phyloP scores from a whole-genome alignment of 2,329 filamentous ascomycete species.

The Clarireedia paspali region DNA sequence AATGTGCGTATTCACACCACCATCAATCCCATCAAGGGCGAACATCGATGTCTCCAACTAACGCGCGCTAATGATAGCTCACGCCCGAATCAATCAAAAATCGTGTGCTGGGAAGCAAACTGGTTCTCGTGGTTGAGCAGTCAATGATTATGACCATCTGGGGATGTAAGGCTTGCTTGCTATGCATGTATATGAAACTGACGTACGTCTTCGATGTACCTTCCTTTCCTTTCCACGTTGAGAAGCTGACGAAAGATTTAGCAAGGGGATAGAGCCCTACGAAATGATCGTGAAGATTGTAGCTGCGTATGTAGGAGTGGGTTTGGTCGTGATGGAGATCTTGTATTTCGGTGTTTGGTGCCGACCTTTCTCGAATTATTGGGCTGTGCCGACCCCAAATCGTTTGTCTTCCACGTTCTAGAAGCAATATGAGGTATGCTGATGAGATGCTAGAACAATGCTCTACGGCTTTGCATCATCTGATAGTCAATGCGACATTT shows the following conservation, averaged over 20 bases:
- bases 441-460: slow-evolving; percentile 40
- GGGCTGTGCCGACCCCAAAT: slow-evolving; percentile 46
- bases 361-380: slow-evolving; percentile 47
- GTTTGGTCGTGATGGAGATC: slow-evolving; percentile 44
- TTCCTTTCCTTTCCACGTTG: neutral
- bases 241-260: neutral
- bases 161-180: slow-evolving; percentile 47
- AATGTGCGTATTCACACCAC: slow-evolving; percentile 4
- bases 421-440: neutral
- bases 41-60: neutral
- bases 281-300: slow-evolving; percentile 42
- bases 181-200: slow-evolving; percentile 49
- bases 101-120: slow-evolving; percentile 45
- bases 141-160: slow-evolving; percentile 53
- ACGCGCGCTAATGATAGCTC: slow-evolving; percentile 25
- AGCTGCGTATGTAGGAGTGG: slow-evolving; percentile 38
- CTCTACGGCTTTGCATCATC: slow-evolving; percentile 47
- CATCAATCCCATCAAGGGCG: no score
- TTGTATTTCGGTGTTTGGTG: slow-evolving; percentile 46
- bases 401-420: slow-evolving; percentile 28
- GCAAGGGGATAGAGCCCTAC: slow-evolving; percentile 22
- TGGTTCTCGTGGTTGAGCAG: slow-evolving; percentile 54
- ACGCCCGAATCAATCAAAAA: slow-evolving; percentile 32
- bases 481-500: slow-evolving; percentile 50
- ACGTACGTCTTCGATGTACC: slow-evolving; percentile 29